These are phyloP conservation scores for Cordyceps javanica DNA, from an alignment of 2,329 filamentous ascomycete species.

Conservation along the genomic window DNA sequence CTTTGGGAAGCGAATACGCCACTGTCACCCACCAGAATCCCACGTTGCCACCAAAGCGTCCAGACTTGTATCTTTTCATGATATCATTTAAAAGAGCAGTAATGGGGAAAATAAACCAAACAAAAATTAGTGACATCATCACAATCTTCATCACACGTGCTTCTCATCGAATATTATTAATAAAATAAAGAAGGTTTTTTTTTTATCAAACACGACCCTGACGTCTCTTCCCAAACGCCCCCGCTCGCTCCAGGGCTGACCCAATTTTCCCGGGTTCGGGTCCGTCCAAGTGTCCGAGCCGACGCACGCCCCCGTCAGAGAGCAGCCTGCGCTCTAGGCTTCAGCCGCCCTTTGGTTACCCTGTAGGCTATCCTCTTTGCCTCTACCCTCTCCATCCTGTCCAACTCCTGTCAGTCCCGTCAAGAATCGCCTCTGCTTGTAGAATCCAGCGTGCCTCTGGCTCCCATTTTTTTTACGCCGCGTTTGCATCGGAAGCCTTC, in stretches of 20 bases:
- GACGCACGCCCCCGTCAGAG: neutral
- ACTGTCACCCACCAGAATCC: neutral
- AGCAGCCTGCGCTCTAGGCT: no score
- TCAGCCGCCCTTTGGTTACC: neutral
- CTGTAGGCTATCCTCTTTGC: neutral
- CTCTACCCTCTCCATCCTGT: neutral
- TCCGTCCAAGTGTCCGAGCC: constrained; percentile 11
- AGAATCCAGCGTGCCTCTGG: no score
- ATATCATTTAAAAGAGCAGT: no score
- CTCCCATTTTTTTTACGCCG: no score
- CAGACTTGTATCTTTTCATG: no score
- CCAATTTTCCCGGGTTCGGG: constrained; percentile 10
- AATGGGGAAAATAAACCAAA: no score
- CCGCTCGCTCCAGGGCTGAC: neutral
- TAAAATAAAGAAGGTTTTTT: neutral
- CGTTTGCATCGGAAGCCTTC: no score
- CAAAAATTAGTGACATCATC: no score
- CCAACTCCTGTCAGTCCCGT: no score
- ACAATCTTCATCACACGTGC: no score
- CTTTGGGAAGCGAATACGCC: neutral
- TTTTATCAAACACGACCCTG: neutral
- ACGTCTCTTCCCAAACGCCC: neutral
- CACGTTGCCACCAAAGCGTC: neutral
- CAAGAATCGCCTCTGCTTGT: no score
- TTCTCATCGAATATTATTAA: no score